Percentiles rank a stretch among this genome's conserved stretches.
Evolutionary conservation across 306 rosid species (phyloP).

Genomic region (Casuarina glauca): DNA sequence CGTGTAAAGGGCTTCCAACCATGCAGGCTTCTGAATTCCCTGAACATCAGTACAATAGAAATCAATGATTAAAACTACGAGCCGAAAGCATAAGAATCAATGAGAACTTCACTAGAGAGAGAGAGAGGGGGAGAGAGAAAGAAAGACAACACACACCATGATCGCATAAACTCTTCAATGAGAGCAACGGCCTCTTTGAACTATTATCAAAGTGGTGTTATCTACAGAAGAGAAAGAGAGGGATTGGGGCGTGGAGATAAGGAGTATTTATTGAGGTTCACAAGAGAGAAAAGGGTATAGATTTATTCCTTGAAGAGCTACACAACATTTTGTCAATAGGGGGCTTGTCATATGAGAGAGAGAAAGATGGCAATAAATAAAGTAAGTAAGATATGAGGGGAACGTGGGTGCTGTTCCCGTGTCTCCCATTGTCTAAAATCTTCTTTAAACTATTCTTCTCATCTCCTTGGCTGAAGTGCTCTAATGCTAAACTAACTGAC

Average conservation of each 20-base stretch:
- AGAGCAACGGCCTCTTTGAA: constrained; percentile 19
- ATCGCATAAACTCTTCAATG: constrained; percentile 43
- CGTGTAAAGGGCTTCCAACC: constrained; percentile 90
- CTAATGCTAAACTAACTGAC: constrained; percentile 57
- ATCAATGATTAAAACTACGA: constrained; percentile 2
- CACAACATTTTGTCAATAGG: constrained; percentile 48
- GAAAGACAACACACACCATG: constrained; percentile 59
- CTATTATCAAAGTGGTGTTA: constrained; percentile 21
- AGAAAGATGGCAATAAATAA: constrained; percentile 39
- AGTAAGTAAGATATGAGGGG: constrained; percentile 50
- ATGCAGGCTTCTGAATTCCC: constrained; percentile 93
- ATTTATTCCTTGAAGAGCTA: constrained; percentile 58
- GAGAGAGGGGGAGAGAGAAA: not conserved
- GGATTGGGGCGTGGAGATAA: constrained; percentile 31
- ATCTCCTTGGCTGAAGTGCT: constrained; percentile 94
- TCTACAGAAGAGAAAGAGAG: constrained; percentile 21
- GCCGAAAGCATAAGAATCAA: constrained; percentile 3
- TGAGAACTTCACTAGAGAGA: constrained; percentile 7
- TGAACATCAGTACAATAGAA: constrained; percentile 23
- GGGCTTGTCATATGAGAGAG: constrained; percentile 27
- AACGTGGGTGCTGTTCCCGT: constrained; percentile 99
- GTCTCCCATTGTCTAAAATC: constrained; percentile 76
- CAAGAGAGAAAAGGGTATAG: constrained; percentile 46
- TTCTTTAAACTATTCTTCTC: constrained; percentile 48
- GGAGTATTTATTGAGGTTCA: constrained; percentile 73